Conservation (phyloP, 2,329 filamentous ascomycete species). For the Lasiodiplodia citricola region DNA sequence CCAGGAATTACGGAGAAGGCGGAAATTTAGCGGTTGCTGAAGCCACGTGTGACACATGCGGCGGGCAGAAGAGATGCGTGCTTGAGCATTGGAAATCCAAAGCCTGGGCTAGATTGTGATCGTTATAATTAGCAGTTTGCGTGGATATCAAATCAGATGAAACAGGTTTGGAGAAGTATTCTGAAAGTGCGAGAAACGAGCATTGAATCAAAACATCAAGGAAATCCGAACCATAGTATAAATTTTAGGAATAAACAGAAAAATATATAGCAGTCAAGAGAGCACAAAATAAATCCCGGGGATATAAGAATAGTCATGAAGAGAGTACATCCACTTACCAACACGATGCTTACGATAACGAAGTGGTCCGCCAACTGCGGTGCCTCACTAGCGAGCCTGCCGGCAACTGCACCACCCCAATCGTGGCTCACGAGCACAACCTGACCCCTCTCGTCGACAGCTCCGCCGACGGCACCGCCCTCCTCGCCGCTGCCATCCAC, state of each 20-base stretch:
- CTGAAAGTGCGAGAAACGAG: background rate
- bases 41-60: conserved; percentile 59
- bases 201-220: background rate
- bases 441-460: conserved; percentile 31
- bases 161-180: background rate
- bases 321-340: conserved; percentile 49
- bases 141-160: no score
- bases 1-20: conserved; percentile 52
- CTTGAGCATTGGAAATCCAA: conserved; percentile 48
- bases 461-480: background rate
- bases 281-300: background rate
- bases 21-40: conserved; percentile 51
- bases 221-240: no score
- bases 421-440: conserved; percentile 59
- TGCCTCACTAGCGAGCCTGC: conserved; percentile 64
- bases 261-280: background rate
- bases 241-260: no score
- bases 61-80: conserved; percentile 48
- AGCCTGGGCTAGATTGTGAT: conserved; percentile 46
- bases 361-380: conserved; percentile 61
- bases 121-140: background rate
- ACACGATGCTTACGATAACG: conserved; percentile 58
- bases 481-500: background rate
- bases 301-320: background rate
- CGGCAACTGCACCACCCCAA: conserved; percentile 60